Evolutionary conservation across 768 basidiomycete species (phyloP), one percentile per base, ranked within the genome.

Genomic region (Strobilomyces confusus): DNA sequence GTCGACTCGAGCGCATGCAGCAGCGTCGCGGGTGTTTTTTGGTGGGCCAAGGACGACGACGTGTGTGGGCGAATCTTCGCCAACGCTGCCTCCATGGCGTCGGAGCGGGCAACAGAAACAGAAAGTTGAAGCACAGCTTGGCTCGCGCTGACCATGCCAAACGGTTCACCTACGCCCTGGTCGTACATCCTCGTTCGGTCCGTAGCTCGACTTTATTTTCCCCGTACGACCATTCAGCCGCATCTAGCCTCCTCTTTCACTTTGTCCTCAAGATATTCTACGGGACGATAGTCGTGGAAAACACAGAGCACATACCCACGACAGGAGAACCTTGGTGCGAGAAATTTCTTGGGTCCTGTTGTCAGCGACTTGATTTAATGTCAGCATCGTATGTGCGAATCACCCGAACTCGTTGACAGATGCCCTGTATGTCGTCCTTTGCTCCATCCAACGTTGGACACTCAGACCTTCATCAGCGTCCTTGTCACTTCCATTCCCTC

Each of bases 251-350:
- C 17, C 73, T 91, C 26, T 92, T 90, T 67, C 80, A 80, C 59
- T 86, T 93, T 59, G 90, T 92, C 3, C 82, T 95, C 63, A 89
- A 89, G 66, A 89, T 93, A 57, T 95, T 95, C 72, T 95, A 95
- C 68, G 89, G 89, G 2, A 81, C 86, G 11, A 92, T 95, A 51
- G 88, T 94, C 23, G 79, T 95, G 15, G 90, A 95, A 68, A 88
- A 89, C 64, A 74, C 75, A 4, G 73, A 90, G 43, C 70, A 81
- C 47, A 82, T 95, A 47, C 89, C 91, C 20, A 69, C 75, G 61
- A 84, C 79, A 12, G 92, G 92, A 4, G 71, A 75, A 49, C 88
- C 92, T 60, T 90, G 87, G 91, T 89, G 58, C 59, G 74, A 55
- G 44, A 22, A 25, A 5, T 14, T 30, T 43, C 40, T 30, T 23